phyloP scores from a whole-genome alignment of 192 early-diverging fungal species.

The Coemansia biformis region DNA sequence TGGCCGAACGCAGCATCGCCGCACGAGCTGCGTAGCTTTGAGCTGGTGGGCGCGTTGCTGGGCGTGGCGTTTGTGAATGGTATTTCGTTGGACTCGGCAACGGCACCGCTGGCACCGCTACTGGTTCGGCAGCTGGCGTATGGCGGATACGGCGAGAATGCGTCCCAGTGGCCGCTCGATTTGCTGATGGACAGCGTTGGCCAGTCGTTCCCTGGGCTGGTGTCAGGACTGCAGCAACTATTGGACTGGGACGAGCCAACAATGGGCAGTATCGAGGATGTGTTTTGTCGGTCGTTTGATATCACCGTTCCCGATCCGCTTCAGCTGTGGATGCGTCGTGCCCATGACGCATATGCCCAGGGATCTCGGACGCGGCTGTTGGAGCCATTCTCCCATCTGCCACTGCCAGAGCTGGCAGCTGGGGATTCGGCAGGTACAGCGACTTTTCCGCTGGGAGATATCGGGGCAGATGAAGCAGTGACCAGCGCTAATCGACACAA shows the following conservation, averaged over 20 bases:
- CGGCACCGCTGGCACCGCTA: slow-evolving; percentile 65
- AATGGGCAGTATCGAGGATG: slow-evolving; percentile 64
- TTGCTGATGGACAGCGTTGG: slow-evolving; percentile 48
- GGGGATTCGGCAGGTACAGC: too few species aligned
- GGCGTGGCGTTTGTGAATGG: slow-evolving; percentile 90
- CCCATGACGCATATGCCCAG: too few species aligned
- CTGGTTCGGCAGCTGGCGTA: slow-evolving; percentile 63
- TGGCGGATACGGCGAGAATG: background rate
- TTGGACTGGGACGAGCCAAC: slow-evolving; percentile 69
- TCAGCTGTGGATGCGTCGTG: slow-evolving; percentile 7
- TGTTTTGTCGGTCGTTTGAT: slow-evolving; percentile 80
- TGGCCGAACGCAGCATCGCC: slow-evolving; percentile 72
- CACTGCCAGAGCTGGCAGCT: too few species aligned
- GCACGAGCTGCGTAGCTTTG: slow-evolving; percentile 59
- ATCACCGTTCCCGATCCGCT: slow-evolving; percentile 61
- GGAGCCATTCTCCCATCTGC: too few species aligned
- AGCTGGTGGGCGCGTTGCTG: slow-evolving; percentile 83
- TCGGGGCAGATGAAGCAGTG: too few species aligned
- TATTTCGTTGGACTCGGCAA: slow-evolving; percentile 55
- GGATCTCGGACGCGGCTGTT: too few species aligned
- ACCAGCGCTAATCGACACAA: too few species aligned
- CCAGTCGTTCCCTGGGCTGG: slow-evolving; percentile 52
- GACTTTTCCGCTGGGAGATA: too few species aligned
- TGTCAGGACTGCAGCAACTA: slow-evolving; percentile 70
- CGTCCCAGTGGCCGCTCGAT: slow-evolving; percentile 31